Conservation (phyloP, 75 land plant genomes). For the Adiantum capillusveneris region DNA sequence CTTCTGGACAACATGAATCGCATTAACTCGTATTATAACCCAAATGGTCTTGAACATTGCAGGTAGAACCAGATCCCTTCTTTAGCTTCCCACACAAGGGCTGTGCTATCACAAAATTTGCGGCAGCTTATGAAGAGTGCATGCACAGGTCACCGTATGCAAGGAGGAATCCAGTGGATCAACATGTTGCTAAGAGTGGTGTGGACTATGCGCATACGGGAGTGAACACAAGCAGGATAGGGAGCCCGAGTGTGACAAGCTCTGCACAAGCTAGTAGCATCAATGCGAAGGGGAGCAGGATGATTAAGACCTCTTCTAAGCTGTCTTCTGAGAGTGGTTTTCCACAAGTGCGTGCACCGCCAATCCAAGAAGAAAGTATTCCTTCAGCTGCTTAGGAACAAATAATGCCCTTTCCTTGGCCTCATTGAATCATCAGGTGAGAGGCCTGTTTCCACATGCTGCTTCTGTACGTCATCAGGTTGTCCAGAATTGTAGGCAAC, state of each 20-base stretch:
- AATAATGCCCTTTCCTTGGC: too few species aligned
- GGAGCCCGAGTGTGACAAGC: conserved; percentile 11
- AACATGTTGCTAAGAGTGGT: conserved; percentile 10
- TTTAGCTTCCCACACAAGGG: conserved; percentile 12
- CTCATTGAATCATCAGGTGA: too few species aligned
- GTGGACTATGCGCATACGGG: conserved; percentile 11
- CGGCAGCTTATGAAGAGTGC: conserved; percentile 14
- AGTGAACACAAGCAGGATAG: conserved; percentile 6
- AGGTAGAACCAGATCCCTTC: conserved; percentile 17
- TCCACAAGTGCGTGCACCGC: too few species aligned
- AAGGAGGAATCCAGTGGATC: conserved; percentile 15
- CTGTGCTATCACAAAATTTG: conserved; percentile 25
- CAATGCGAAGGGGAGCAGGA: background rate
- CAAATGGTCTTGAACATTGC: background rate
- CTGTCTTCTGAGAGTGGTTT: too few species aligned
- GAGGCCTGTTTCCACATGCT: too few species aligned
- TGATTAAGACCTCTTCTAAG: too few species aligned
- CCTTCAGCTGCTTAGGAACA: too few species aligned
- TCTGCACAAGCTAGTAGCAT: conserved; percentile 6
- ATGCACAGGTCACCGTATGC: conserved; percentile 19
- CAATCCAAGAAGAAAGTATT: too few species aligned
- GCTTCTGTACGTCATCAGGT: too few species aligned
- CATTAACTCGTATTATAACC: background rate
- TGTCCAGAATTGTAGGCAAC: too few species aligned
- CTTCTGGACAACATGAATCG: too few species aligned